These are phyloP conservation scores for Letharia lupina DNA, from an alignment of 495 filamentous ascomycete genomes.

Conservation along the genomic window DNA sequence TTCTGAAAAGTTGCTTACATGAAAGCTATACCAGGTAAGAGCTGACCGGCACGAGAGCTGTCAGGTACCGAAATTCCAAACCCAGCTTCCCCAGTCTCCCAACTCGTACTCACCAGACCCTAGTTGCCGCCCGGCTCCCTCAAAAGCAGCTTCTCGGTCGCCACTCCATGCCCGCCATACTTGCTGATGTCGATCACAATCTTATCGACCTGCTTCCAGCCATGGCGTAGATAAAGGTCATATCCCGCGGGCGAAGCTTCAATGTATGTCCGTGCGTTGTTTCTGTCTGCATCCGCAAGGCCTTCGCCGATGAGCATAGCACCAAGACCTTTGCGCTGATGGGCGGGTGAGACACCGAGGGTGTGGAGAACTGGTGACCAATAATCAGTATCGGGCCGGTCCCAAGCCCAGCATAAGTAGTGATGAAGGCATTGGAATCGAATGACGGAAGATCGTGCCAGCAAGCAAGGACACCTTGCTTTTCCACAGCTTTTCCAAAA, in stretches of 20 bases:
- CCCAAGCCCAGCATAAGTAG: background rate
- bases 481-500: background rate
- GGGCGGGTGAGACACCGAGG: slow-evolving; percentile 37
- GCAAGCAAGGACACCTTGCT: background rate
- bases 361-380: slow-evolving; percentile 28
- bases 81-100: background rate
- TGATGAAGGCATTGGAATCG: background rate
- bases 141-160: slow-evolving; percentile 5
- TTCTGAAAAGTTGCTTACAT: background rate
- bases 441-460: background rate
- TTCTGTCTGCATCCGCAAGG: slow-evolving; percentile 40
- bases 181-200: slow-evolving; percentile 28
- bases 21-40: background rate
- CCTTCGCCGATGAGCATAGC: slow-evolving; percentile 43
- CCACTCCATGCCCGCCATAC: slow-evolving; percentile 25
- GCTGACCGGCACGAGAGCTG: background rate
- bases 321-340: slow-evolving; percentile 45
- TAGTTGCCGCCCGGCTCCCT: background rate
- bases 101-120: background rate
- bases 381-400: background rate
- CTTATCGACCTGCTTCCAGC: slow-evolving; percentile 41
- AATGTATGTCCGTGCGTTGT: slow-evolving; percentile 40
- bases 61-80: background rate
- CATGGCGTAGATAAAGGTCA: slow-evolving; percentile 46
- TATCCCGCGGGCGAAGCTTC: slow-evolving; percentile 46